Conservation (phyloP, 108 stramenopile genomes). For the Cyclotella kingstonii region DNA sequence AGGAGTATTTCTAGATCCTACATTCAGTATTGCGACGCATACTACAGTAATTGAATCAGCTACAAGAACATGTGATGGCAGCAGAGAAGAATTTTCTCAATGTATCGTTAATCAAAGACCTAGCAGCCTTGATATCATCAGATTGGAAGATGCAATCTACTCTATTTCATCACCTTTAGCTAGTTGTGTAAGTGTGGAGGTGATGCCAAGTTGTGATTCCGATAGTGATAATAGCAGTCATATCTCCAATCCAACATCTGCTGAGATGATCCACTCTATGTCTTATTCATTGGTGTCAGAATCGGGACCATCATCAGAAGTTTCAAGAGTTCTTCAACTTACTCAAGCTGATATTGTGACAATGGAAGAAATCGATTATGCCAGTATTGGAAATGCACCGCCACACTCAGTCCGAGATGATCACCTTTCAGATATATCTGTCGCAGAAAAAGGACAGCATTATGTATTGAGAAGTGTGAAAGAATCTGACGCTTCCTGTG, state of each 20-base stretch:
- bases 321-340: slow-evolving; percentile 5
- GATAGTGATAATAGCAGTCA: slow-evolving; percentile 7
- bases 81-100: neutral
- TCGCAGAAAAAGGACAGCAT: slow-evolving; percentile 16
- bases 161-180: neutral
- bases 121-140: slow-evolving; percentile 11
- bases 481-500: slow-evolving; percentile 4
- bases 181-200: slow-evolving; percentile 5
- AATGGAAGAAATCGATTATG: slow-evolving; percentile 35
- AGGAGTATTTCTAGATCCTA: slow-evolving; percentile 34
- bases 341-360: slow-evolving; percentile 31
- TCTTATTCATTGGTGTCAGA: slow-evolving; percentile 2
- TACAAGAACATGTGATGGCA: slow-evolving; percentile 19
- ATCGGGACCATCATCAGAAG: slow-evolving; percentile 2
- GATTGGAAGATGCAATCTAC: slow-evolving; percentile 8
- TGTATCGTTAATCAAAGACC: slow-evolving; percentile 1
- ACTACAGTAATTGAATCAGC: slow-evolving; percentile 27
- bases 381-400: slow-evolving; percentile 28
- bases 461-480: neutral
- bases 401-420: slow-evolving; percentile 39
- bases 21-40: slow-evolving; percentile 30
- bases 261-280: slow-evolving; percentile 2
- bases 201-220: slow-evolving; percentile 8
- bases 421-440: slow-evolving; percentile 23
- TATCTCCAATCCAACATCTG: slow-evolving; percentile 7